These are phyloP conservation scores for Puccinellia tenuiflora DNA, from an alignment of 176 grass and related monocot species.

Conservation along the genomic window DNA sequence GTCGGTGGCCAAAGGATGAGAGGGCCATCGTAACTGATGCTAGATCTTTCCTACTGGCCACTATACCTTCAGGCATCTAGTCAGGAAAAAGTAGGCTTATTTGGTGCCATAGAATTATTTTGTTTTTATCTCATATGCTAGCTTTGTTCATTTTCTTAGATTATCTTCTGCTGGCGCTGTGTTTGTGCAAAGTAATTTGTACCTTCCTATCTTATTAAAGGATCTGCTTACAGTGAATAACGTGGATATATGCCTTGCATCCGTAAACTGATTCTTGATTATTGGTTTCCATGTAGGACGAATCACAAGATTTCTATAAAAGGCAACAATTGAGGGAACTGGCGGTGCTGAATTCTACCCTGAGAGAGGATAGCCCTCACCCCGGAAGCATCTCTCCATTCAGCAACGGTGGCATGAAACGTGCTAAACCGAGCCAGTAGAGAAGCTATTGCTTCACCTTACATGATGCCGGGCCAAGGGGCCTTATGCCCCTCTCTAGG, in stretches of 20 bases:
- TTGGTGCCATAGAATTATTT: background rate
- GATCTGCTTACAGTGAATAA: background rate
- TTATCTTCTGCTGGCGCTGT: background rate
- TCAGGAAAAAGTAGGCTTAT: background rate
- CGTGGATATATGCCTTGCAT: background rate
- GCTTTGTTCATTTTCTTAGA: background rate
- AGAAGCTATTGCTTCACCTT: background rate
- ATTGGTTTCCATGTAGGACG: constrained; percentile 48
- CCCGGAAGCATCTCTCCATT: constrained; percentile 87
- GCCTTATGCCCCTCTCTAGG: background rate
- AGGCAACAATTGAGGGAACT: constrained; percentile 78
- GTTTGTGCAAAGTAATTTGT: background rate
- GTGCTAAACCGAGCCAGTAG: constrained; percentile 68
- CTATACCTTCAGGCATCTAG: background rate
- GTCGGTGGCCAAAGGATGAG: background rate
- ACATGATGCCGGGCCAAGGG: background rate
- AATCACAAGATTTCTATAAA: constrained; percentile 93
- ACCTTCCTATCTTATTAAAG: background rate
- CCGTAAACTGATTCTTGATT: constrained; percentile 6
- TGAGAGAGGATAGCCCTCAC: constrained; percentile 76
- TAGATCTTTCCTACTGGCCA: background rate
- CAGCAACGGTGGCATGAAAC: constrained; percentile 75
- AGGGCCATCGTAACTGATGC: background rate
- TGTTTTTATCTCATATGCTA: background rate
- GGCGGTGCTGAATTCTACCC: constrained; percentile 66